Evolutionary conservation across 2,329 filamentous ascomycete genomes (phyloP).

Genomic region (Elsinoe australis): DNA sequence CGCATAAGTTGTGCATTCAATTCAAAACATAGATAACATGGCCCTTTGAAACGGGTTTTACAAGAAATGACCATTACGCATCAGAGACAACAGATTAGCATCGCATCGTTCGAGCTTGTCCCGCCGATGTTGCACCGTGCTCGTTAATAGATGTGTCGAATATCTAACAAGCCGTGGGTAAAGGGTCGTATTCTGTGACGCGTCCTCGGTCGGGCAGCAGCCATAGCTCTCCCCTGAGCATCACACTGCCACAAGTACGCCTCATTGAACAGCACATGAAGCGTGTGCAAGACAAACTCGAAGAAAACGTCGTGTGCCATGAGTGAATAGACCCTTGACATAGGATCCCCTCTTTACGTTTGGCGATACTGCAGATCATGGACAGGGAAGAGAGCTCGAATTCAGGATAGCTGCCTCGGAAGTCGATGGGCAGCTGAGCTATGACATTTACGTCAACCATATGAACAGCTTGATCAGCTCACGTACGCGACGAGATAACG

Average conservation of each 20-base stretch:
- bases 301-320: background rate
- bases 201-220: constrained; percentile 1
- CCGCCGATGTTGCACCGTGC: too few relatives aligned
- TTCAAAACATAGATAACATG: background rate
- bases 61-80: background rate
- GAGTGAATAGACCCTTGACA: background rate
- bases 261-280: background rate
- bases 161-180: too few relatives aligned
- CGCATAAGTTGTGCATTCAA: background rate
- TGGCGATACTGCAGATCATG: constrained; percentile 4
- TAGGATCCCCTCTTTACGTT: background rate
- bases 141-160: too few relatives aligned
- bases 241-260: too few relatives aligned
- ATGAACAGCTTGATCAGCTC: too few relatives aligned
- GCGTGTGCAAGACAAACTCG: background rate
- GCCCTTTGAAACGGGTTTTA: background rate
- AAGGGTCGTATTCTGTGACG: constrained; percentile 1
- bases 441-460: constrained; percentile 3
- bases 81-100: too few relatives aligned
- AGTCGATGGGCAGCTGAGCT: background rate
- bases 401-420: too few relatives aligned
- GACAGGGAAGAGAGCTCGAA: background rate
- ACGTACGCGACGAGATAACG: background rate
- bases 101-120: too few relatives aligned
- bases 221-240: background rate